phyloP scores from a whole-genome alignment of 1,139 yeast genomes.

The Pichia sp. region DNA sequence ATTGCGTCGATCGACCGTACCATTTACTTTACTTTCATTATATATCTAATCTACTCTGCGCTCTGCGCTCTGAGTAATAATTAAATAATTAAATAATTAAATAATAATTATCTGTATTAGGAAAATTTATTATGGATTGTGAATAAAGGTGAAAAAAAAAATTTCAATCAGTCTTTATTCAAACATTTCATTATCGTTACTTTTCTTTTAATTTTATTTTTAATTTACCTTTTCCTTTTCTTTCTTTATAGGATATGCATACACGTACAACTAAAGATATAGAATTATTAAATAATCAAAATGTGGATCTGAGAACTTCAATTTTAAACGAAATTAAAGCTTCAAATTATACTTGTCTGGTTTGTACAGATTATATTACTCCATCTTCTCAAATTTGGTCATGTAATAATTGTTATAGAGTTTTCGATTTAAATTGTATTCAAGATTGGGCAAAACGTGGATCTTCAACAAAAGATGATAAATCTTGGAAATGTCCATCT shows the following conservation, averaged over 20 bases:
- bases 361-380: conserved; percentile 78
- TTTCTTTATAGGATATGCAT: too few species aligned
- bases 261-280: too few species aligned
- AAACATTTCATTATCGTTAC: too few species aligned
- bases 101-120: too few species aligned
- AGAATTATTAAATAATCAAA: not conserved
- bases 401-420: conserved; percentile 66
- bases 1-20: conserved; percentile 2
- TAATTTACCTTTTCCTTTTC: too few species aligned
- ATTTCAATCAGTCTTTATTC: too few species aligned
- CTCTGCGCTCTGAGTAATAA: too few species aligned
- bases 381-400: conserved; percentile 66
- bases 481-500: conserved; percentile 83
- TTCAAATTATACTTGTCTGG: conserved; percentile 70
- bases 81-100: too few species aligned
- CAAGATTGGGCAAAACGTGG: conserved; percentile 77
- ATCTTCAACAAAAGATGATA: conserved; percentile 46
- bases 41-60: not conserved
- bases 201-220: too few species aligned
- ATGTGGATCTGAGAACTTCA: conserved; percentile 10
- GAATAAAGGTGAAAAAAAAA: too few species aligned
- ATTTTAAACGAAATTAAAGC: conserved; percentile 49
- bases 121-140: too few species aligned
- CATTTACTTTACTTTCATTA: not conserved
- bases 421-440: conserved; percentile 76